Conservation (phyloP, 192 early-diverging fungal species). For the Geranomyces variabilis region DNA sequence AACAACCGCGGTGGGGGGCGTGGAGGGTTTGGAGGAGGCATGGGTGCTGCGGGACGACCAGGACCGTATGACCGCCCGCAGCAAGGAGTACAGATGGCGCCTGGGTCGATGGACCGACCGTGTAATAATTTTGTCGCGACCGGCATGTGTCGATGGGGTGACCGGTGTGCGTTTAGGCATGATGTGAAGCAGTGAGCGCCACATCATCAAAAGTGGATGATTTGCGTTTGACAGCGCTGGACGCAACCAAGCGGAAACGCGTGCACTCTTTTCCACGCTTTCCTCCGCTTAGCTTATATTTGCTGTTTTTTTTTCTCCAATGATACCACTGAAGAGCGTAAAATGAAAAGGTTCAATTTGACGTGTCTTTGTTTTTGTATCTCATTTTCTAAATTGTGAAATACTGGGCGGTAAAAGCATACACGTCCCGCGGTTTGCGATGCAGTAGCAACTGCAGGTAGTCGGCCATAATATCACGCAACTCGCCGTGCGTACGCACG, state of each 20-base stretch:
- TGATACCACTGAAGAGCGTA: too few species aligned
- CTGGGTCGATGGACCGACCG: neutral
- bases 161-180: neutral
- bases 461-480: constrained; percentile 49
- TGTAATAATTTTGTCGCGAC: constrained; percentile 1
- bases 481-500: constrained; percentile 42
- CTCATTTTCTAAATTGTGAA: constrained; percentile 21
- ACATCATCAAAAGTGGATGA: too few species aligned
- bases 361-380: too few species aligned
- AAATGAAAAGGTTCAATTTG: too few species aligned
- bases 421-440: constrained; percentile 52
- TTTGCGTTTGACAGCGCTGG: too few species aligned
- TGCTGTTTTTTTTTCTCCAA: too few species aligned
- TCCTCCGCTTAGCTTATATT: too few species aligned
- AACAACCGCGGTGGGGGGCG: too few species aligned
- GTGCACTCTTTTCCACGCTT: too few species aligned
- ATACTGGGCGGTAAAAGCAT: constrained; percentile 41
- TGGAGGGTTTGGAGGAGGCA: too few species aligned
- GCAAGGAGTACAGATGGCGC: neutral
- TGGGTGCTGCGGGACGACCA: neutral
- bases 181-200: neutral
- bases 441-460: constrained; percentile 54
- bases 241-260: too few species aligned
- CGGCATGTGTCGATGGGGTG: neutral
- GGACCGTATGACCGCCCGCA: neutral